These are phyloP conservation scores for Septoria linicola DNA, from an alignment of 2,329 filamentous ascomycete species.

Conservation along the genomic window DNA sequence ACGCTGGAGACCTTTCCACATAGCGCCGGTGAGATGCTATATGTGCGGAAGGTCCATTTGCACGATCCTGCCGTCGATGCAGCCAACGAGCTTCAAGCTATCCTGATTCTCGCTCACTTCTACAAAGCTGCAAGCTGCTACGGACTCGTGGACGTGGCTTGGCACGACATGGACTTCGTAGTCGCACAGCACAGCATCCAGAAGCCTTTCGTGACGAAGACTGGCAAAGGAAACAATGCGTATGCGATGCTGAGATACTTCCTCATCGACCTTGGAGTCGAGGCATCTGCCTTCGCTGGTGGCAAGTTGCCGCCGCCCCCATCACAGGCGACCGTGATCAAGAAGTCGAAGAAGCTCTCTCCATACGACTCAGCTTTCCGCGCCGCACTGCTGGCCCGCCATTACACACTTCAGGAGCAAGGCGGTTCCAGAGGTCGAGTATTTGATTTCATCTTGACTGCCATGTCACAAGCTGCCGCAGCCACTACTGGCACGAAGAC, in stretches of 20 bases:
- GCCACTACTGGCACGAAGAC: no score
- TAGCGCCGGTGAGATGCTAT: background rate
- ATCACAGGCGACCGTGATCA: background rate
- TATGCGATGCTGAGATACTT: background rate
- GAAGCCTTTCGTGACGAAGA: conserved; percentile 6
- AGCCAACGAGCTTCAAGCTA: background rate
- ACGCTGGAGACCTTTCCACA: background rate
- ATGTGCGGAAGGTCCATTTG: background rate
- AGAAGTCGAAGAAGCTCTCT: background rate
- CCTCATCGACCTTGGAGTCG: background rate
- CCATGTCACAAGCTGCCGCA: no score
- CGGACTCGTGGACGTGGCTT: background rate
- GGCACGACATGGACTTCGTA: conserved; percentile 6
- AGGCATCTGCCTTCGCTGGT: background rate
- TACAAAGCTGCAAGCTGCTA: conserved; percentile 1
- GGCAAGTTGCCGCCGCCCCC: background rate
- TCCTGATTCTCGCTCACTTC: conserved; percentile 3
- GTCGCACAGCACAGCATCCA: conserved; percentile 1
- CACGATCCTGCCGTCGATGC: background rate
- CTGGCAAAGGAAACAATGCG: background rate
- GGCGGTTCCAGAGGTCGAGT: no score
- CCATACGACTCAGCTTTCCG: no score
- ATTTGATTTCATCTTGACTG: no score
- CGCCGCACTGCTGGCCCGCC: no score
- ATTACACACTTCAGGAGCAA: no score